phyloP scores from a whole-genome alignment of 1,284 basidiomycete genomes.

The Pseudozyma hubeiensis region DNA sequence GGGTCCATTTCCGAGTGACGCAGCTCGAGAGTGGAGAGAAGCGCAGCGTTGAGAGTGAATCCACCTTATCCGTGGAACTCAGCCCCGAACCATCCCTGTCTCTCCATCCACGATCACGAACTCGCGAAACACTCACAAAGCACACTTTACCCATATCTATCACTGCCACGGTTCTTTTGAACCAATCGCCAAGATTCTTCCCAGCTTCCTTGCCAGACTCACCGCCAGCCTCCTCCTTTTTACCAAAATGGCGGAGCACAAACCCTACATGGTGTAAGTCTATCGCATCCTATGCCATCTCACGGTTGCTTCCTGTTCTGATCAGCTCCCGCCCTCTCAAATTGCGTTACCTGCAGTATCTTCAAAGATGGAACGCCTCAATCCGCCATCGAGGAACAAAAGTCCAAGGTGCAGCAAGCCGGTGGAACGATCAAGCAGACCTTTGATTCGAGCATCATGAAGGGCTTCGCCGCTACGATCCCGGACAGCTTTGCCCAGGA shows the following conservation, averaged over 20 bases:
- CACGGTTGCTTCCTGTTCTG: not conserved
- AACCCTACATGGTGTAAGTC: conserved; percentile 60
- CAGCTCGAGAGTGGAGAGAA: conserved; percentile 15
- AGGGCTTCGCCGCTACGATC: conserved; percentile 57
- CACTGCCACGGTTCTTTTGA: not conserved
- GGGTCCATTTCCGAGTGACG: conserved; percentile 11
- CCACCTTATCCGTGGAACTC: conserved; percentile 13
- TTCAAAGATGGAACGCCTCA: conserved; percentile 53
- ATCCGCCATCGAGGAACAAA: conserved; percentile 52
- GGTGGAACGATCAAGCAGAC: conserved; percentile 62
- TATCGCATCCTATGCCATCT: not conserved
- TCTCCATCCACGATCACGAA: not conserved
- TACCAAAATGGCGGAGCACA: conserved; percentile 46
- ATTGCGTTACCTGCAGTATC: conserved; percentile 34
- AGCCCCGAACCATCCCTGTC: not conserved
- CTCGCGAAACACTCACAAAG: conserved; percentile 2
- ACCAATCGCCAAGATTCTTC: conserved; percentile 7
- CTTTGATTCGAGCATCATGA: conserved; percentile 61
- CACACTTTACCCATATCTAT: not conserved
- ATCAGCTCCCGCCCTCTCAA: not conserved
- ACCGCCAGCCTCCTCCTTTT: conserved; percentile 15
- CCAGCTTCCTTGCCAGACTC: conserved; percentile 18
- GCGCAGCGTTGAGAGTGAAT: conserved; percentile 11
- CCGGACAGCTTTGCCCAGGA: conserved; percentile 46
- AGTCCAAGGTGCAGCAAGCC: conserved; percentile 43